phyloP scores from a whole-genome alignment of 1,139 yeast genomes.

The Dujonia santamariae region DNA sequence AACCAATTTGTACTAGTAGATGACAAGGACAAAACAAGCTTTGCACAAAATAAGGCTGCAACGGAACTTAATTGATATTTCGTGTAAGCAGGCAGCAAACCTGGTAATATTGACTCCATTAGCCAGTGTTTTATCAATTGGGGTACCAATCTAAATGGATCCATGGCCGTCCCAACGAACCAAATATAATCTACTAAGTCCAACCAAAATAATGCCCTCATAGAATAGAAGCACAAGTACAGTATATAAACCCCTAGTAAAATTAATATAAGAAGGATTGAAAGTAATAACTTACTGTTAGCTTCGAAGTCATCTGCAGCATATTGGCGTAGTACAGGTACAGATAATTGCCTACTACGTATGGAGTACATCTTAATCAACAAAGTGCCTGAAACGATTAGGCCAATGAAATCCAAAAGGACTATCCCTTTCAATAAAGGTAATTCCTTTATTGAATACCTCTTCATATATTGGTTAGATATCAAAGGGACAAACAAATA shows the following conservation, averaged over 20 bases:
- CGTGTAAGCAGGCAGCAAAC: slow-evolving; percentile 8
- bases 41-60: background rate
- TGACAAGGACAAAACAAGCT: background rate
- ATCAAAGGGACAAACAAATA: background rate
- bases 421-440: slow-evolving; percentile 3
- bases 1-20: background rate
- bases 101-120: slow-evolving; percentile 16
- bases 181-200: slow-evolving; percentile 30
- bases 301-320: slow-evolving; percentile 2
- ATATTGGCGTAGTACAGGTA: background rate
- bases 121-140: slow-evolving; percentile 30
- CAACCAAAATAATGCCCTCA: slow-evolving; percentile 10
- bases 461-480: background rate
- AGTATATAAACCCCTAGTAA: slow-evolving; percentile 1
- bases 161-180: slow-evolving; percentile 18
- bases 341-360: too few relatives aligned
- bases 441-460: slow-evolving; percentile 3
- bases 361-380: too few relatives aligned
- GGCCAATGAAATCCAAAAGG: slow-evolving; percentile 1
- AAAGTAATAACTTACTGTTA: background rate
- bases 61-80: background rate
- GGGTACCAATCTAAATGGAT: slow-evolving; percentile 20
- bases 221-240: slow-evolving; percentile 1
- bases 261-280: background rate
- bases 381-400: too few relatives aligned